Base-by-base conservation (phyloP, 1,139 yeast species). In the Pneumocystis oryctolagi region DNA sequence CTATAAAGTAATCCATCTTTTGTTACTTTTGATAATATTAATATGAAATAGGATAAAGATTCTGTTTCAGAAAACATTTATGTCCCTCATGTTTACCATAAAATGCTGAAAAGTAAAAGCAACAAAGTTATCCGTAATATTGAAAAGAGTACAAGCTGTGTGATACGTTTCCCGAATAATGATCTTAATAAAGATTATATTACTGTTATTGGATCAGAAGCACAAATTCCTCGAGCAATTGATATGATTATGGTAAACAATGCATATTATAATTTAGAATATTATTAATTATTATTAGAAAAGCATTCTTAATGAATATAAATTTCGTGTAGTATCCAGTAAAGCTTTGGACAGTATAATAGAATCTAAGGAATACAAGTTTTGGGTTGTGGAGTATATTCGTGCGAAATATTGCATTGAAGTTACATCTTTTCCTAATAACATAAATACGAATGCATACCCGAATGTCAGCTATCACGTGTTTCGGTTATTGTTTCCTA, bases 171-270 rank as follows among this genome's bases (percentile, higher is more conserved):
- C 14, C 37, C 59, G 20, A 57, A 39, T n/a, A 35, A 39, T 57
- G 30, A 20, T 12, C 30, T 35, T 57, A 25, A 39, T 35, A 35
- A 57, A 39, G 31, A 57, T 57, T 57, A 30, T 57, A 57, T 57
- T 39, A 57, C 59, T 57, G 30, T 57, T 35, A 57, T 57, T 57
- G 59, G 59, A 25, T 39, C 59, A 1, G 59, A 57, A 57, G 37
- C 18, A 9, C 42, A 39, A 12, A 37, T 57, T 57, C 59, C 40
- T 35, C 31, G 42, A 8, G 59, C 59, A 20, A 20, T 57, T 35
- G 37, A 57, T 25, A 39, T 35, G 42, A 35, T 57, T 57, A 39
- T 35, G 59, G 59, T 18, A 20, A 56, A 39, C 4, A 20, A 14
- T 18, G 1, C 6, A 6, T 56, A 20, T 9, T 8, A 20, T 20